Conservation (phyloP, 2,329 filamentous ascomycete species). For the Alternaria consortialis region DNA sequence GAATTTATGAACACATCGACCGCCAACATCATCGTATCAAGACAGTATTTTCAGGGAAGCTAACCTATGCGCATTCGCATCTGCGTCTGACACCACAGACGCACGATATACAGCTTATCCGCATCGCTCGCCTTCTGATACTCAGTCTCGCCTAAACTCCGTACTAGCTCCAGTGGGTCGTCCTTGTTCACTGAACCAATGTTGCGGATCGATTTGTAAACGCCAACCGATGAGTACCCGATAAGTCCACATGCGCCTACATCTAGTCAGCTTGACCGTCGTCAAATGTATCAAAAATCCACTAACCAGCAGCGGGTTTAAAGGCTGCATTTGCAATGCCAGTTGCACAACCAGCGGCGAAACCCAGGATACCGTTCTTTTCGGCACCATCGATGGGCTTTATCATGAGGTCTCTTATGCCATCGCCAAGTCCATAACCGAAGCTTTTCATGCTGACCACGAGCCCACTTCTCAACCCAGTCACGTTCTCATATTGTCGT, state of each 20-base stretch:
- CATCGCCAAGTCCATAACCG: slow-evolving; percentile 78
- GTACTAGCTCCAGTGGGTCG: slow-evolving; percentile 19
- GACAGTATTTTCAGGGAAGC: background rate
- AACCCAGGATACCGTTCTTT: slow-evolving; percentile 68
- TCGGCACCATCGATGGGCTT: slow-evolving; percentile 74
- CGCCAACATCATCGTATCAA: background rate
- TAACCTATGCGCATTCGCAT: slow-evolving; percentile 25
- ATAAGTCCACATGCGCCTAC: slow-evolving; percentile 64
- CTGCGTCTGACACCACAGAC: slow-evolving; percentile 32
- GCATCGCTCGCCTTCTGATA: slow-evolving; percentile 26
- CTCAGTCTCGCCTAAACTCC: slow-evolving; percentile 28
- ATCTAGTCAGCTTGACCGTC: background rate
- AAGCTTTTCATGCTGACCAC: slow-evolving; percentile 80
- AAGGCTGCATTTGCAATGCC: slow-evolving; percentile 72
- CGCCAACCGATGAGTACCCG: slow-evolving; percentile 69
- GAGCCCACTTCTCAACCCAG: slow-evolving; percentile 75
- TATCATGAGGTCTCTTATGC: slow-evolving; percentile 78
- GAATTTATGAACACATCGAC: background rate
- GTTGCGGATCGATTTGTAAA: slow-evolving; percentile 64
- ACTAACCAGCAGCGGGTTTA: slow-evolving; percentile 69
- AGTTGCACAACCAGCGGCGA: slow-evolving; percentile 80
- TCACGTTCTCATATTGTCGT: slow-evolving; percentile 76
- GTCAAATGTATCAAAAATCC: background rate
- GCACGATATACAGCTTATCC: slow-evolving; percentile 31
- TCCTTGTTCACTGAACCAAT: slow-evolving; percentile 24